Conservation (phyloP, 768 basidiomycete genomes). For the Boletus subcaerulescens region DNA sequence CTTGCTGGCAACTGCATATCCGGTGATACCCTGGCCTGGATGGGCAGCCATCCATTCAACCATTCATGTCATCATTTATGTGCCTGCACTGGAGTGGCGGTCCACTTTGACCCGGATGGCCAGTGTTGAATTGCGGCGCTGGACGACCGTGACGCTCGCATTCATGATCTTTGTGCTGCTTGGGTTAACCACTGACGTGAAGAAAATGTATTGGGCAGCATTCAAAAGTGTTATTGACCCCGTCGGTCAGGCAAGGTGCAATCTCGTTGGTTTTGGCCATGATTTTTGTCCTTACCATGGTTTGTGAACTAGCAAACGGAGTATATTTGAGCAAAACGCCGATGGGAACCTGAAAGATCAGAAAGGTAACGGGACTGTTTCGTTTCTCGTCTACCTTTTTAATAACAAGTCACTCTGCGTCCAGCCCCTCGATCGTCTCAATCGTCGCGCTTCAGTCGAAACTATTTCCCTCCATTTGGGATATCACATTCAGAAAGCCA, state of each 20-base stretch:
- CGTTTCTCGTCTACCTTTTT: not conserved
- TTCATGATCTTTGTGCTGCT: slow-evolving; percentile 17
- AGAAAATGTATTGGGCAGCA: slow-evolving; percentile 9
- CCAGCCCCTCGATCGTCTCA: not conserved
- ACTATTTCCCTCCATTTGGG: not conserved
- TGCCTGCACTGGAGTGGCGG: slow-evolving; percentile 11
- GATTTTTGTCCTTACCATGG: not conserved
- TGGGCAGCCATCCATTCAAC: slow-evolving; percentile 17
- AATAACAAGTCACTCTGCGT: not conserved
- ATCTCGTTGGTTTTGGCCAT: not conserved
- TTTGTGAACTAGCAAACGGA: not conserved
- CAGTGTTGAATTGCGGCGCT: slow-evolving; percentile 15
- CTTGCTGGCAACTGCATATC: slow-evolving; percentile 1
- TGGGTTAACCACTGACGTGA: slow-evolving; percentile 15
- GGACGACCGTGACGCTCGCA: slow-evolving; percentile 12
- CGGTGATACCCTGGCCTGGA: slow-evolving; percentile 20
- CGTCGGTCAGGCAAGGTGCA: not conserved
- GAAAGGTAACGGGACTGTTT: not conserved
- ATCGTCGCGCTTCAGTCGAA: not conserved
- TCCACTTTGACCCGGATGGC: not conserved
- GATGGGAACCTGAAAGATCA: not conserved
- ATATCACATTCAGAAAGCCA: not conserved
- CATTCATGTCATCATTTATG: slow-evolving; percentile 1
- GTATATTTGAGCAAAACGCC: not conserved
- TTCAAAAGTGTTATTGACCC: not conserved